Percentiles rank a stretch among this genome's conserved stretches.
Evolutionary conservation across 805 yeast species (phyloP).

Genomic region (Starmerella sp.): DNA sequence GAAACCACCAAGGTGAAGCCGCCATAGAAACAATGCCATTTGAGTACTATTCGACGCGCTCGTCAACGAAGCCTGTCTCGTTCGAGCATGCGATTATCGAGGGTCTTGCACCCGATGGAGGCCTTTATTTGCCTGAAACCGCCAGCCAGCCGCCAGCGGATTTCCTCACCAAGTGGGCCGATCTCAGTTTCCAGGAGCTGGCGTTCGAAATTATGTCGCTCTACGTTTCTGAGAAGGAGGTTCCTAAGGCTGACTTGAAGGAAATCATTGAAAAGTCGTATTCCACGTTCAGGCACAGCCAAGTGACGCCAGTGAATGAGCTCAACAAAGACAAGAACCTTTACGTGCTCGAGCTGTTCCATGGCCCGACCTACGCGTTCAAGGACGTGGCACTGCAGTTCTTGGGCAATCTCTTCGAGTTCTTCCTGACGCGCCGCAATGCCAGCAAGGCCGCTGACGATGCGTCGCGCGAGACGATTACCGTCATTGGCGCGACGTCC

Average conservation of each 20-base stretch:
- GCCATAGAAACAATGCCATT: conserved; percentile 18
- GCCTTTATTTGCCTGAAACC: conserved; percentile 75
- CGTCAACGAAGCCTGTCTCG: conserved; percentile 27
- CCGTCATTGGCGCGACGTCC: conserved; percentile 98
- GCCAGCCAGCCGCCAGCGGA: conserved; percentile 58
- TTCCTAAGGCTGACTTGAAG: conserved; percentile 56
- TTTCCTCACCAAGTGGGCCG: conserved; percentile 56
- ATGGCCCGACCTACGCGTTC: conserved; percentile 98
- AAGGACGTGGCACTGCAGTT: conserved; percentile 98
- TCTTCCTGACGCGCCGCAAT: conserved; percentile 70
- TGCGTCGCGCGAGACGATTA: conserved; percentile 61
- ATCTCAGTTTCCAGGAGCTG: conserved; percentile 67
- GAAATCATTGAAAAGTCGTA: conserved; percentile 59
- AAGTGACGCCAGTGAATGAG: conserved; percentile 70
- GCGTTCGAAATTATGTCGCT: conserved; percentile 78
- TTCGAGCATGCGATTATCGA: conserved; percentile 35
- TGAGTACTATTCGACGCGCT: conserved; percentile 33
- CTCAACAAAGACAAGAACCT: conserved; percentile 49
- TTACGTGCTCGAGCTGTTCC: conserved; percentile 83
- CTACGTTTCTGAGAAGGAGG: conserved; percentile 63
- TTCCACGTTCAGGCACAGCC: conserved; percentile 75
- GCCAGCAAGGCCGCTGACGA: conserved; percentile 34
- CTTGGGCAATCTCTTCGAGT: conserved; percentile 94
- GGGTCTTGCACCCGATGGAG: conserved; percentile 96
- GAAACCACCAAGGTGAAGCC: not conserved